Base-by-base conservation (phyloP, 2,329 filamentous ascomycete genomes). In the Microdochium bolleyi region DNA sequence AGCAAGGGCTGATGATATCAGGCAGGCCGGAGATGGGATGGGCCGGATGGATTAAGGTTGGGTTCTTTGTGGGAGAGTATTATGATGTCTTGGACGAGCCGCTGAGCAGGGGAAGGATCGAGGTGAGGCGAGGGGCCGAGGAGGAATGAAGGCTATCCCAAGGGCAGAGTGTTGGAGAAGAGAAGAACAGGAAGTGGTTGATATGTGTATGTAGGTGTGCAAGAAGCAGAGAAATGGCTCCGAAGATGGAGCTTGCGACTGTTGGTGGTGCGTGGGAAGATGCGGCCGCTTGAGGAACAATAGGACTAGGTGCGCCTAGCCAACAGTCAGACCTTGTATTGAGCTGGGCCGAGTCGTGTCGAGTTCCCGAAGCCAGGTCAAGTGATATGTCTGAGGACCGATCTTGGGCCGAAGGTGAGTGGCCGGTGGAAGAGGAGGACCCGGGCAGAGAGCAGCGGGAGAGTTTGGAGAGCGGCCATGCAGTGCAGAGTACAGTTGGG, bases 71-170 rank as follows among this genome's bases (percentile, higher is more conserved):
- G 21, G 51, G 56, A 54, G 32, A 54, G 34, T 50, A 44, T 21
- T 53, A 52, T 34, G 51, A 46, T 46, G 41, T 46, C 41, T 46
- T 46, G 41, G 41, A 22, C 41, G 13, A 24, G n/a, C 41, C 21
- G 41, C 41, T 21, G 41, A 19, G 41, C 19, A 19, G 41, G 9
- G 16, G 13, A 46, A 22, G 41, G 41, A 52, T 27, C 50, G 51
- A 49, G 49, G 52, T 41, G 55, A 52, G 54, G 53, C 44, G 41
- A 56, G 53, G 25, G 55, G 41, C 30, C 41, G 52, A 53, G 56
- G 53, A 21, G 41, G 41, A 46, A 13, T 22, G 41, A 46, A 46
- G 3, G 21, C 10, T 46, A 19, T 24, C 41, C 21, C 8, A 19
- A 46, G 22, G 41, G 8, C 16, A 46, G 7, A 7, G 21, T 46